These are phyloP conservation scores for Areca catechu DNA, from an alignment of 176 grass and related monocot genomes.

Conservation along the genomic window DNA sequence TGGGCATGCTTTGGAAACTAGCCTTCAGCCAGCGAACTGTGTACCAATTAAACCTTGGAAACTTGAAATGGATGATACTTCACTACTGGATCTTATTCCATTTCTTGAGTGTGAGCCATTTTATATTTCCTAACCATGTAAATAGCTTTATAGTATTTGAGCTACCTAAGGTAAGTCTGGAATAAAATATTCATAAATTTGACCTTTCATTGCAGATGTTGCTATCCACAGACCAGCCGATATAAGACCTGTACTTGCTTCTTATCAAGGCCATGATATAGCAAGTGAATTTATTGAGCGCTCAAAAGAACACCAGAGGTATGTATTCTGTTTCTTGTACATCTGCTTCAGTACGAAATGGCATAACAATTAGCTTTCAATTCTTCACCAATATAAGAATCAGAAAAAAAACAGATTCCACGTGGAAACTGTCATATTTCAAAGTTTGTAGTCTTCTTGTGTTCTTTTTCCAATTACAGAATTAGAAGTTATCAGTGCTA, in stretches of 20 bases:
- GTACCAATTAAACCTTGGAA: slow-evolving; percentile 70
- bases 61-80: slow-evolving; percentile 71
- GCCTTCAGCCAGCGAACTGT: slow-evolving; percentile 66
- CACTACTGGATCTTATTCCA: slow-evolving; percentile 87
- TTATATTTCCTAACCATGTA: not conserved
- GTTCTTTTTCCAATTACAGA: no score
- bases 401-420: not conserved
- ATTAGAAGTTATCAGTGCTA: no score
- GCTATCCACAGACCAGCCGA: slow-evolving; percentile 56
- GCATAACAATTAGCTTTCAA: not conserved
- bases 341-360: not conserved
- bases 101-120: slow-evolving; percentile 88
- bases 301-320: slow-evolving; percentile 76
- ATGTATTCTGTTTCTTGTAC: slow-evolving; percentile 5
- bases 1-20: slow-evolving; percentile 58
- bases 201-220: slow-evolving; percentile 44
- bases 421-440: no score
- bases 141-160: no score
- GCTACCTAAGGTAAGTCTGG: no score
- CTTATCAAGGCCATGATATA: slow-evolving; percentile 74
- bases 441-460: no score
- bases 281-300: slow-evolving; percentile 65
- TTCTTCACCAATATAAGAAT: not conserved
- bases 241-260: slow-evolving; percentile 61
- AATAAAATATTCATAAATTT: not conserved